A percentile compares a stretch with the other conserved stretches of the same genome.
Conservation (phyloP, 495 filamentous ascomycete species). For the Pyrenopolyporus hunteri region DNA sequence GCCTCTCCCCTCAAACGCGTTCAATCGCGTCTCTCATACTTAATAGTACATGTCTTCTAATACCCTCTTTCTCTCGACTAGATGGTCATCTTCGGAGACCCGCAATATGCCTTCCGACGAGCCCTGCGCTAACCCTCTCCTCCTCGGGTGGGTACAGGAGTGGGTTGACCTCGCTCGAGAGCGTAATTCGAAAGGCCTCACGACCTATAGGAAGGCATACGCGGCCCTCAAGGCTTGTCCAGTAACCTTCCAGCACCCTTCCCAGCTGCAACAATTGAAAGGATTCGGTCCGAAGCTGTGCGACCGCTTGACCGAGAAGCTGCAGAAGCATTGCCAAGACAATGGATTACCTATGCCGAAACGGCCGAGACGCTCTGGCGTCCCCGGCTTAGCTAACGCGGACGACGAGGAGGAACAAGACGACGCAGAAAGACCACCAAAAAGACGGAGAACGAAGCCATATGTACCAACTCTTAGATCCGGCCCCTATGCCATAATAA, state of each 20-base stretch:
- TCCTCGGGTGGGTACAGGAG: constrained; percentile 78
- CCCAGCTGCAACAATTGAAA: constrained; percentile 72
- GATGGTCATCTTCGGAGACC: neutral
- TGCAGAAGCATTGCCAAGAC: constrained; percentile 68
- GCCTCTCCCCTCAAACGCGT: constrained; percentile 11
- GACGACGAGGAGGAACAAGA: constrained; percentile 42
- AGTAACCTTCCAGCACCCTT: constrained; percentile 73
- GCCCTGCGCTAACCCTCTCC: constrained; percentile 72
- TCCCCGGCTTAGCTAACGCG: constrained; percentile 33
- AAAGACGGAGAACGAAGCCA: constrained; percentile 68
- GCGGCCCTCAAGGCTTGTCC: constrained; percentile 82
- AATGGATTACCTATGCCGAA: constrained; percentile 76
- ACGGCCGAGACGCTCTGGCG: constrained; percentile 47
- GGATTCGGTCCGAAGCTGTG: constrained; percentile 76
- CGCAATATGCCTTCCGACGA: constrained; percentile 32
- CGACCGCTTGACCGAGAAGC: constrained; percentile 70
- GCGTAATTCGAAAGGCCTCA: constrained; percentile 71
- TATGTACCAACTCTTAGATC: constrained; percentile 77
- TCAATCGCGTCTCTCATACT: constrained; percentile 13
- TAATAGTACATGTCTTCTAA: neutral
- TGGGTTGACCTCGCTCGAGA: constrained; percentile 78
- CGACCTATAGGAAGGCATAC: constrained; percentile 80
- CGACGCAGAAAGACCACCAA: constrained; percentile 58
- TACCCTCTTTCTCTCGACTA: too few species aligned
- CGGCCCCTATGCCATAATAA: constrained; percentile 74